phyloP scores from a whole-genome alignment of 345 rosid species.

The Murraya koenigii region DNA sequence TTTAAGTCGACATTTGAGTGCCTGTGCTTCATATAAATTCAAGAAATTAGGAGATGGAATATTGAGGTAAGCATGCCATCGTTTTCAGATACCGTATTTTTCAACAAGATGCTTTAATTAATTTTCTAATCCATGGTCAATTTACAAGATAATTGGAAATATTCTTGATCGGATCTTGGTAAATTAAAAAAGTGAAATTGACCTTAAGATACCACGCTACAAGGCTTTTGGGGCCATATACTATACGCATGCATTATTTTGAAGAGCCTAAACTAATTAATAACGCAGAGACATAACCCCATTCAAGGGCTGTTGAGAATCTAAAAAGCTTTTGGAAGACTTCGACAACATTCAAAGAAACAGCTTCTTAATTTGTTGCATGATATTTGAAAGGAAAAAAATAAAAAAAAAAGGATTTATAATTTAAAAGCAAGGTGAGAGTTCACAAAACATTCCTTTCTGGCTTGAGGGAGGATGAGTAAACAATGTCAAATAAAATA shows the following conservation, averaged over 20 bases:
- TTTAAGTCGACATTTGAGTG: neutral
- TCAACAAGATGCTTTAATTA: neutral
- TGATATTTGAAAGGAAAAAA: too few relatives aligned
- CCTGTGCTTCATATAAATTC: neutral
- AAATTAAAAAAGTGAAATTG: neutral
- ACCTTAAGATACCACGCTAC: neutral
- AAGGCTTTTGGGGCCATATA: neutral
- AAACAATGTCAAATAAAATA: too few relatives aligned
- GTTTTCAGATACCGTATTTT: neutral
- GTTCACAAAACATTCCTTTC: too few relatives aligned
- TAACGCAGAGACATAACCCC: neutral
- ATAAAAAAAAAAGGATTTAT: too few relatives aligned
- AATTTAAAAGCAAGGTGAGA: too few relatives aligned
- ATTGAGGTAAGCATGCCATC: neutral
- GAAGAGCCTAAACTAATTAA: neutral
- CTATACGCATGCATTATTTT: neutral
- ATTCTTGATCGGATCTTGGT: neutral
- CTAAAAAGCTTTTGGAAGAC: too few relatives aligned
- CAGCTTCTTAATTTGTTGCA: too few relatives aligned
- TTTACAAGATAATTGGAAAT: neutral
- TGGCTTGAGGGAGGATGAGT: too few relatives aligned
- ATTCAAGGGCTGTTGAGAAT: neutral
- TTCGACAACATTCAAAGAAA: too few relatives aligned
- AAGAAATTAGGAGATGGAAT: neutral
- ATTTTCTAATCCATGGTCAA: neutral